Base-by-base conservation (phyloP, 352 stramenopile species). In the Pythium volutum region DNA sequence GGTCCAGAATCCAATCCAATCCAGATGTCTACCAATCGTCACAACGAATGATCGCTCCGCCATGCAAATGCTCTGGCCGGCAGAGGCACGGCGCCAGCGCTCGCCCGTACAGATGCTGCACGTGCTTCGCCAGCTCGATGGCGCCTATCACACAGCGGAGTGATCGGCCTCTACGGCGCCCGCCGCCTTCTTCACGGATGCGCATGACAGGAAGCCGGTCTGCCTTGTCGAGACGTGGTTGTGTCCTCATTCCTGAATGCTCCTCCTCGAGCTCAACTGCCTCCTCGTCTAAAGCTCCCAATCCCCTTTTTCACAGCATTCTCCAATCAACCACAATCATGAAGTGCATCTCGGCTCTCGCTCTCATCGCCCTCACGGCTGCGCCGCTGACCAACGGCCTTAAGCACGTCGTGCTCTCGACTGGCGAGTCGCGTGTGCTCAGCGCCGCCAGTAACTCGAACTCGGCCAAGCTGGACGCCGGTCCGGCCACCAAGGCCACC, bases 271-370 rank as follows among this genome's bases (percentile, higher is more conserved):
- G 41, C 55, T 16, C 55, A 62, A 53, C 39, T 38, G 55, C 31
- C 55, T 54, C 15, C 29, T 54, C 22, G 4, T 39, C 27, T 49
- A 54, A 49, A 54, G 4, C 36, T 27, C n/a, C n/a, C 8, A 45
- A 3, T 25, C 15, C 29, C 22, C 23, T 25, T 36, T 11, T 36
- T 33, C 41, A 51, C 46, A 56, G 57, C 57, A 64, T 58, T 64
- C 51, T 64, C 38, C 57, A 55, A 58, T 64, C 57, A 36, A 41
- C 22, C 50, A 52, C 31, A 29, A 50, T 15, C 23, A 55, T 55
- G 58, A 65, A 65, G 58, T 59, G 38, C 58, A 59, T 65, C n/a
- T 25, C 38, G 36, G 49, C 48, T 36, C 18, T 65, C 49, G 39
- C 49, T 38, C 39, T 65, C 22, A 25, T 54, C 25, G 46, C 46